Evolutionary conservation across 2,329 filamentous ascomycete genomes (phyloP).

Genomic region (Aureobasidium pullulans): DNA sequence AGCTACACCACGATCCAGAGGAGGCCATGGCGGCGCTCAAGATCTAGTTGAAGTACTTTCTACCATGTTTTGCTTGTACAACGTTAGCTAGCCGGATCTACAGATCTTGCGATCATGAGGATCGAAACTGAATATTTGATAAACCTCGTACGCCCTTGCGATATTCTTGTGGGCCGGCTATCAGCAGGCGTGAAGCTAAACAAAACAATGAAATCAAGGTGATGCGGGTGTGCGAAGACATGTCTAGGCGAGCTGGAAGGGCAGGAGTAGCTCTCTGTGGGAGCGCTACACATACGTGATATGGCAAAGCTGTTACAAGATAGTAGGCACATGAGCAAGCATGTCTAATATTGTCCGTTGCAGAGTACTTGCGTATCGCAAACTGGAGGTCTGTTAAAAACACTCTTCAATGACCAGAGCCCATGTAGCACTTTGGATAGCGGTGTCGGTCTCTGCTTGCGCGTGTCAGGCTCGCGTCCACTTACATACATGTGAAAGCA

Average conservation of each 20-base stretch:
- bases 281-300: background rate
- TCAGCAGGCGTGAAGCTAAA: background rate
- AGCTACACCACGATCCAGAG: conserved; percentile 36
- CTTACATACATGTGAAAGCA: background rate
- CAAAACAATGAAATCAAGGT: background rate
- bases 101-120: background rate
- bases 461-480: background rate
- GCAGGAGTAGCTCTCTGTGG: no score
- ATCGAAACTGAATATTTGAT: background rate
- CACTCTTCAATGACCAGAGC: background rate
- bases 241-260: background rate
- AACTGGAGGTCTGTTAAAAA: background rate
- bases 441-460: background rate
- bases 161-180: background rate
- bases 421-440: background rate
- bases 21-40: background rate
- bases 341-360: background rate
- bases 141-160: background rate
- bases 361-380: background rate
- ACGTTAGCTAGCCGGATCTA: background rate
- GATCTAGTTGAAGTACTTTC: background rate
- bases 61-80: background rate
- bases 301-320: background rate
- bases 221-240: background rate
- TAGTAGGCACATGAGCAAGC: background rate